Conservation (phyloP, 192 early-diverging fungal genomes). For the Rhizophagus sp. region DNA sequence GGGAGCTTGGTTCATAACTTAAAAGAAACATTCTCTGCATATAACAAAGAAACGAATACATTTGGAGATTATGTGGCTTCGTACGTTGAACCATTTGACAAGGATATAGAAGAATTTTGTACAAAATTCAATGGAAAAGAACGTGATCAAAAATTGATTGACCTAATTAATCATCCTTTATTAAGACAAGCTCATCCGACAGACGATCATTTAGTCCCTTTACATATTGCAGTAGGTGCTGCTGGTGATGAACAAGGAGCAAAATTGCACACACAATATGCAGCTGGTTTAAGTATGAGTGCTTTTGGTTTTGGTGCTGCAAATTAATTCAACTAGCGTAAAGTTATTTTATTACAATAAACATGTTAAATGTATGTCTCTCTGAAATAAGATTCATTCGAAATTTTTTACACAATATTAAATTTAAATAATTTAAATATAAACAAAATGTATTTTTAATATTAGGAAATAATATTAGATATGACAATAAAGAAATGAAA, state of each 20-base stretch:
- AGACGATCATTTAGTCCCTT: slow-evolving; percentile 66
- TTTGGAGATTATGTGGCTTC: slow-evolving; percentile 37
- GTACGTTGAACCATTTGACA: slow-evolving; percentile 62
- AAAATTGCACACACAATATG: not conserved
- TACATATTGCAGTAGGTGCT: slow-evolving; percentile 67
- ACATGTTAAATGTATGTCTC: too few species aligned
- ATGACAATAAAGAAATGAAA: too few species aligned
- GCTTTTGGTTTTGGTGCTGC: not conserved
- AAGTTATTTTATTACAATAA: too few species aligned
- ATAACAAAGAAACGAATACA: slow-evolving; percentile 22
- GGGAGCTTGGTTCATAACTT: slow-evolving; percentile 72
- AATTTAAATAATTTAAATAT: too few species aligned
- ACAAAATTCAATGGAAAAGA: slow-evolving; percentile 1
- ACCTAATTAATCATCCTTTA: not conserved
- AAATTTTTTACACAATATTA: too few species aligned
- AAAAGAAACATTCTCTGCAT: slow-evolving; percentile 44
- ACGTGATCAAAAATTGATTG: not conserved
- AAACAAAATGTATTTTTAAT: too few species aligned
- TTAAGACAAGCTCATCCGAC: slow-evolving; percentile 63
- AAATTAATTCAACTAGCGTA: not conserved
- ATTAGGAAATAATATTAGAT: too few species aligned
- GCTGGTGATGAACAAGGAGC: slow-evolving; percentile 45
- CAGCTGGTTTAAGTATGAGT: not conserved
- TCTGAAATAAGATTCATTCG: too few species aligned
- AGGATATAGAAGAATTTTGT: slow-evolving; percentile 48